Evolutionary conservation across 495 filamentous ascomycete species (phyloP).

Genomic region (Penicillium maclennaniae): DNA sequence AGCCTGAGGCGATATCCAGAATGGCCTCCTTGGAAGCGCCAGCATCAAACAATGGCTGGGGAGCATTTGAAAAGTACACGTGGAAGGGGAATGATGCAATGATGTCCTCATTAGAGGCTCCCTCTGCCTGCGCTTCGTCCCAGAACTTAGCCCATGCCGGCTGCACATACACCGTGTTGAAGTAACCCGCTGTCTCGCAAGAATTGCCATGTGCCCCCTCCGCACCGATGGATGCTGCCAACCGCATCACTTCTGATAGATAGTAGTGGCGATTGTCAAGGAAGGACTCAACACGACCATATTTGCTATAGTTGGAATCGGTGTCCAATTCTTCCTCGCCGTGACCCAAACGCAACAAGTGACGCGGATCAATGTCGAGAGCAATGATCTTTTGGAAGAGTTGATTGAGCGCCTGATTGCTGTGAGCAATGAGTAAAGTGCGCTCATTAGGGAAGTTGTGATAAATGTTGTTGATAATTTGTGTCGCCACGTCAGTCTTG

Average conservation of each 20-base stretch:
- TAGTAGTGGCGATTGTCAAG: constrained; percentile 80
- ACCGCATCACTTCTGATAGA: constrained; percentile 78
- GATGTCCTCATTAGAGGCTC: constrained; percentile 56
- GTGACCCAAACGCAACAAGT: constrained; percentile 88
- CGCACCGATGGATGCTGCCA: constrained; percentile 78
- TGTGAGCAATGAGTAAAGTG: constrained; percentile 91
- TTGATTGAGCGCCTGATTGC: constrained; percentile 96
- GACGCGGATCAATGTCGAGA: constrained; percentile 91
- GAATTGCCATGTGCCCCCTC: constrained; percentile 90
- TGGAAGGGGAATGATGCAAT: constrained; percentile 85
- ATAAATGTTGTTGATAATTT: constrained; percentile 98
- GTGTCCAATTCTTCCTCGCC: constrained; percentile 92
- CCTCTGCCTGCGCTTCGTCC: constrained; percentile 51
- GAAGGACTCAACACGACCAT: constrained; percentile 93
- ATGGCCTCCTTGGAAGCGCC: constrained; percentile 60
- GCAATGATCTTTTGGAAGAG: constrained; percentile 97
- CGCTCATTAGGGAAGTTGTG: constrained; percentile 93
- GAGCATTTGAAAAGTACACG: constrained; percentile 80
- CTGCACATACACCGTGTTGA: constrained; percentile 84
- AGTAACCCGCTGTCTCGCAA: constrained; percentile 95
- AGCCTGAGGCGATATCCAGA: constrained; percentile 76
- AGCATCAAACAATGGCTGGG: constrained; percentile 75
- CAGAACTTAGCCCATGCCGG: constrained; percentile 87
- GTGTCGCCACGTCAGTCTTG: constrained; percentile 97
- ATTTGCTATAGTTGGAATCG: constrained; percentile 85